Evolutionary conservation across 495 filamentous ascomycete species (phyloP).

Genomic region (Pyronema domesticum): DNA sequence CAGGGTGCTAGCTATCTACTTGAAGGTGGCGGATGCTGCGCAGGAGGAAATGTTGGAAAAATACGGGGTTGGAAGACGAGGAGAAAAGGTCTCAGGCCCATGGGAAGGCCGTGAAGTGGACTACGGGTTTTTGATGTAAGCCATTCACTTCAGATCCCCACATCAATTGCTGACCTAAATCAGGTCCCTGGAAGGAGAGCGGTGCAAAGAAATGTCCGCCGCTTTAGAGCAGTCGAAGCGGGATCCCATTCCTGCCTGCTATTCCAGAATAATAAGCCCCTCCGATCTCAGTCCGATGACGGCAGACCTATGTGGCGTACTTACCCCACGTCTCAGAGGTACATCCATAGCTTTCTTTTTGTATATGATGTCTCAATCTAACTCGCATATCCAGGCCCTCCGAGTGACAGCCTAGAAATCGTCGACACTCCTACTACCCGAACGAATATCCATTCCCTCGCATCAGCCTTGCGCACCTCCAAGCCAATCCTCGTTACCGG

Average conservation of each 20-base stretch:
- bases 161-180: neutral
- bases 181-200: conserved; percentile 54
- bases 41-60: conserved; percentile 48
- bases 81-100: conserved; percentile 42
- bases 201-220: conserved; percentile 29
- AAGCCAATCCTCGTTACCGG: conserved; percentile 68
- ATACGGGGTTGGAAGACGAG: conserved; percentile 33
- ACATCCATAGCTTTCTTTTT: conserved; percentile 12
- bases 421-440: conserved; percentile 54
- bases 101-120: conserved; percentile 67
- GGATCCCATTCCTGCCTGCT: conserved; percentile 8
- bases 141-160: neutral
- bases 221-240: conserved; percentile 28
- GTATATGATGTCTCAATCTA: conserved; percentile 36
- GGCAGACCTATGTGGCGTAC: conserved; percentile 30
- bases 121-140: conserved; percentile 51
- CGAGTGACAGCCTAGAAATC: conserved; percentile 24
- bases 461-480: conserved; percentile 40
- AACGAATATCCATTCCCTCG: conserved; percentile 50
- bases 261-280: conserved; percentile 24
- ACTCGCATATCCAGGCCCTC: conserved; percentile 40
- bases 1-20: conserved; percentile 56
- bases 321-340: conserved; percentile 20
- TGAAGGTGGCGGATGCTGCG: conserved; percentile 63
- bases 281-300: conserved; percentile 34